These are phyloP conservation scores for Gamsiella multidivaricata DNA, from an alignment of 192 early-diverging fungal genomes.

Conservation along the genomic window DNA sequence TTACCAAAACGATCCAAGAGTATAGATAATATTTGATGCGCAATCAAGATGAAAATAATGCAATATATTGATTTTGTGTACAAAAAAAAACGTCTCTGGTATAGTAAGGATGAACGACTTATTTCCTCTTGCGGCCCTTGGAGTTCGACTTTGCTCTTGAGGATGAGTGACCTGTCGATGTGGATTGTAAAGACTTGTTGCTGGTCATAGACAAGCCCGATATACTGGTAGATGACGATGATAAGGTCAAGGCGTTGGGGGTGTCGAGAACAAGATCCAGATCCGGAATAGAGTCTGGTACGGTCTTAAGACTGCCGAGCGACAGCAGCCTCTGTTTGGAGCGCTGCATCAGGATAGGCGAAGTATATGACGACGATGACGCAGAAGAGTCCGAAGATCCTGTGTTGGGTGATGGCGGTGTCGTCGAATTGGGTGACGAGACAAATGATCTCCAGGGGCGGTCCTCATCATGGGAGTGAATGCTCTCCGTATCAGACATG, in stretches of 20 bases:
- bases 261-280: background rate
- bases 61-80: too few relatives aligned
- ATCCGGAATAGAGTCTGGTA: background rate
- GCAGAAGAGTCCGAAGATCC: slow-evolving; percentile 23
- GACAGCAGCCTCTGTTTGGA: background rate
- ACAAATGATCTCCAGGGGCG: slow-evolving; percentile 45
- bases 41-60: too few relatives aligned
- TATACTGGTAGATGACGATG: background rate
- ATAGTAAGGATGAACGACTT: background rate
- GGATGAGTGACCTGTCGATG: background rate
- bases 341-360: slow-evolving; percentile 26
- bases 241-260: background rate
- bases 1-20: too few relatives aligned
- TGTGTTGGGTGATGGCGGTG: slow-evolving; percentile 37
- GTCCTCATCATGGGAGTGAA: slow-evolving; percentile 43
- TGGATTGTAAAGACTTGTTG: background rate
- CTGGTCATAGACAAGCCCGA: too few relatives aligned
- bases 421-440: slow-evolving; percentile 51
- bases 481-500: slow-evolving; percentile 51
- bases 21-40: background rate
- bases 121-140: background rate
- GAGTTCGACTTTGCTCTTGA: background rate
- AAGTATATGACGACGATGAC: slow-evolving; percentile 18
- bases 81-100: too few relatives aligned
- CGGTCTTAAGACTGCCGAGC: slow-evolving; percentile 3